phyloP scores from a whole-genome alignment of 257 asterid species.

The Nicotiana paniculata region DNA sequence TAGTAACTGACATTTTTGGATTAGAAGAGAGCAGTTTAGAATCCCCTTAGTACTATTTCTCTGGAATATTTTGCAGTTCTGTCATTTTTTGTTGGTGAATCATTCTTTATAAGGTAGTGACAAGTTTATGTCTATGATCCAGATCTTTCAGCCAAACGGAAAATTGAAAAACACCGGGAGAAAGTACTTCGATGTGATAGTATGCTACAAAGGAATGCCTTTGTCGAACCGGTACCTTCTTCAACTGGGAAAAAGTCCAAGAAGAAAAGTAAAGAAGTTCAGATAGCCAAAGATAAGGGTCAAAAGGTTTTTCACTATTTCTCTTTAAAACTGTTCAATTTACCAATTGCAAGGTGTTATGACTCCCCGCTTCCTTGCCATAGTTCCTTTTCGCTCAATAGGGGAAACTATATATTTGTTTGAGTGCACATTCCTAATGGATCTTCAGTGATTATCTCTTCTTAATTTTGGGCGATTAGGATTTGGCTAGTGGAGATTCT shows the following conservation, averaged over 20 bases:
- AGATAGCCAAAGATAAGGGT: constrained; percentile 19
- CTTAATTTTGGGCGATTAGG: constrained; percentile 28
- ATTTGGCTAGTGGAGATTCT: constrained; percentile 31
- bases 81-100: background rate
- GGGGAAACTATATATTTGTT: background rate
- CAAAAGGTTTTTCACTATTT: constrained; percentile 34
- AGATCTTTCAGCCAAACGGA: constrained; percentile 79
- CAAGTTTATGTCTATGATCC: constrained; percentile 4
- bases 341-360: background rate
- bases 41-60: background rate
- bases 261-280: constrained; percentile 37
- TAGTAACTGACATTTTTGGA: background rate
- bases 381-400: background rate
- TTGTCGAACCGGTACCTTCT: constrained; percentile 65
- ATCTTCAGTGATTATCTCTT: background rate
- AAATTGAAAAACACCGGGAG: constrained; percentile 80
- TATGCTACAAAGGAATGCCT: constrained; percentile 69
- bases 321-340: background rate
- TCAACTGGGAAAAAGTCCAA: constrained; percentile 55
- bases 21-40: background rate
- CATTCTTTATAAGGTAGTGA: background rate
- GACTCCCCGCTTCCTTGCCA: background rate
- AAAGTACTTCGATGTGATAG: constrained; percentile 71
- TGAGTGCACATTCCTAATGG: background rate
- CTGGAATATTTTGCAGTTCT: background rate